Evolutionary conservation across 2,329 filamentous ascomycete species (phyloP), one percentile per base, ranked within the genome.

Genomic region (Alternaria rosae): DNA sequence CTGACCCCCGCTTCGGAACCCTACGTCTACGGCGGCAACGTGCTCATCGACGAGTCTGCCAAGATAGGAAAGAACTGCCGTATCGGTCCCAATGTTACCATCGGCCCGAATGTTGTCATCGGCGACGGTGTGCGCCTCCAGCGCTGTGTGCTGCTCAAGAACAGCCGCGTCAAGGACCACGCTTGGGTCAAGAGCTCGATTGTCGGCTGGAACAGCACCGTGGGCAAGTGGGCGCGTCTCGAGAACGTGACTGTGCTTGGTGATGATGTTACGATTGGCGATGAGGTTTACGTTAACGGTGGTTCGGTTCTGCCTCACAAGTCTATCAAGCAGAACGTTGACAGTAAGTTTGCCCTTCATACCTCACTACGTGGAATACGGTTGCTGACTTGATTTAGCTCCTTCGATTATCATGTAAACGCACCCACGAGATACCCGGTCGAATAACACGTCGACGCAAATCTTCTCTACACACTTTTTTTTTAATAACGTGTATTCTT

Each of bases 171-270:
- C 82, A 97, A 97, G 87, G 95, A 99, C 79, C 94, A 99, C 80
- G 95, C 95, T 50, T 98, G 94, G 94, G 88, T 99, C 81, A 98
- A 98, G 89, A 96, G 92, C 79, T 95, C 94, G 74, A 98, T 99
- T 80, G 93, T 98, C 55, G 94, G 94, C 76, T 99, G 94, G 94
- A 97, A 97, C 87, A 97, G 93, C 85, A 91, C 89, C 35, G 93
- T 99, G 59, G 94, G 94, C 78, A 92, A 91, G 78, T 99, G 94
- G 94, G 94, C 94, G 61, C 91, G 94, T 70, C 85, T 98, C 68
- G 95, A 99, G 87, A 99, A 99, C 78, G 94, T 98, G 43, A 94
- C 92, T n/a, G 94, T 99, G 56, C 88, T 99, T 20, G 95, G 94
- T 70, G 95, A 99, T 83, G 94, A 99, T 79, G 94, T 99, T 56